These are phyloP conservation scores for Annulohypoxylon bovei DNA, from an alignment of 495 filamentous ascomycete species.

Conservation along the genomic window DNA sequence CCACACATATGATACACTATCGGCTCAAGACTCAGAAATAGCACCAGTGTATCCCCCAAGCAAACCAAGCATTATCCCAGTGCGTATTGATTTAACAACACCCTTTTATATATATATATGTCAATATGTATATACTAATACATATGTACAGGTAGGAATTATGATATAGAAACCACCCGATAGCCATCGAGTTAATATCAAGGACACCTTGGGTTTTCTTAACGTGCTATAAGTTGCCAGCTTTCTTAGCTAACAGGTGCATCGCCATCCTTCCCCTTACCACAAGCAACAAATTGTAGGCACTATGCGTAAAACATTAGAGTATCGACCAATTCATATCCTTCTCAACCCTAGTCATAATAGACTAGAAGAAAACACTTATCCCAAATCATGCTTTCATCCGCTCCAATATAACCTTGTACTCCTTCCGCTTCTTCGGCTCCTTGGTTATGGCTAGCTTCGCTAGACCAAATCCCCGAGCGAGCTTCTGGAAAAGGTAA, in stretches of 20 bases:
- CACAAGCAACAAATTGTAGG: neutral
- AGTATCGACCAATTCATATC: neutral
- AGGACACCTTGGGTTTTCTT: no score
- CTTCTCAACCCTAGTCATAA: neutral
- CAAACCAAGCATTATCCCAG: neutral
- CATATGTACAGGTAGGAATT: neutral
- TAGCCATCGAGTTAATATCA: neutral
- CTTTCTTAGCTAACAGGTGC: no score
- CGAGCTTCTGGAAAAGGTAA: slow-evolving; percentile 72
- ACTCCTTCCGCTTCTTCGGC: slow-evolving; percentile 82
- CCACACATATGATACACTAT: neutral
- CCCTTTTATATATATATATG: neutral
- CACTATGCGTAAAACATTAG: neutral
- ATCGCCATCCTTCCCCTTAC: no score
- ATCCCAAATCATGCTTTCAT: slow-evolving; percentile 64
- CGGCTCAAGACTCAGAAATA: neutral
- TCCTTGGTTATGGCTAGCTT: slow-evolving; percentile 64
- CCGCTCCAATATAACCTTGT: slow-evolving; percentile 80
- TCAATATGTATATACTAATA: neutral
- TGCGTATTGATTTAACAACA: neutral
- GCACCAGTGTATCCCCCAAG: neutral
- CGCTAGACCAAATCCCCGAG: slow-evolving; percentile 70
- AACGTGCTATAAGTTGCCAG: no score
- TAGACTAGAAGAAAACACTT: neutral
- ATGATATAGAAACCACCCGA: neutral